Percentiles rank a stretch among this genome's conserved stretches.
Conservation (phyloP, 148 eudicot species). For the Amaranthus cruentus region DNA sequence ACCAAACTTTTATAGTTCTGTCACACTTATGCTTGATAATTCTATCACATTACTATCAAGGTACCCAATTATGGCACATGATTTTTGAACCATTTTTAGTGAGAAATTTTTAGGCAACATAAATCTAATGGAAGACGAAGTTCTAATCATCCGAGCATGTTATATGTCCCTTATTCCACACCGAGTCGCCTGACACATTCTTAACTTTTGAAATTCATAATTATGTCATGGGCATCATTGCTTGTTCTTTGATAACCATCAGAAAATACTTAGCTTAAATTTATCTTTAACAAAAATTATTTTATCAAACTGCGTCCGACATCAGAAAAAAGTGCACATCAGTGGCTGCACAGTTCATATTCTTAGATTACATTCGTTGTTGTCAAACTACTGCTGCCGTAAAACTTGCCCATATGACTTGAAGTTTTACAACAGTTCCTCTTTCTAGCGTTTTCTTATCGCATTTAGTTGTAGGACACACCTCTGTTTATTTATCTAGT, state of each 20-base stretch:
- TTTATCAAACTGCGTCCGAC: neutral
- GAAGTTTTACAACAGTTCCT: neutral
- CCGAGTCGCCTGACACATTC: neutral
- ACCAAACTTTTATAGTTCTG: neutral
- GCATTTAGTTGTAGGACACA: neutral
- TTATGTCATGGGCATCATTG: neutral
- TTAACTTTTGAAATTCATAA: neutral
- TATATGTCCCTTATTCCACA: neutral
- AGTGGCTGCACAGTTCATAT: neutral
- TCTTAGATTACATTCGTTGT: neutral
- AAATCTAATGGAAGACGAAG: neutral
- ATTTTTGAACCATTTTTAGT: neutral
- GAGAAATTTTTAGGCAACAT: neutral
- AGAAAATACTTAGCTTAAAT: neutral
- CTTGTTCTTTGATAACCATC: neutral
- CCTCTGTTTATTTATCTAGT: neutral
- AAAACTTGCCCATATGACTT: neutral
- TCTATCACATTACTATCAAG: neutral
- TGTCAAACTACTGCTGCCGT: neutral
- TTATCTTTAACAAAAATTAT: neutral
- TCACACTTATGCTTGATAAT: neutral
- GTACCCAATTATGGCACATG: neutral
- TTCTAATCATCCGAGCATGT: neutral
- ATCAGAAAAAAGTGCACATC: neutral
- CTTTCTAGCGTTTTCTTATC: neutral